Conservation (phyloP, 768 basidiomycete genomes). For the Myochromella boudieri region DNA sequence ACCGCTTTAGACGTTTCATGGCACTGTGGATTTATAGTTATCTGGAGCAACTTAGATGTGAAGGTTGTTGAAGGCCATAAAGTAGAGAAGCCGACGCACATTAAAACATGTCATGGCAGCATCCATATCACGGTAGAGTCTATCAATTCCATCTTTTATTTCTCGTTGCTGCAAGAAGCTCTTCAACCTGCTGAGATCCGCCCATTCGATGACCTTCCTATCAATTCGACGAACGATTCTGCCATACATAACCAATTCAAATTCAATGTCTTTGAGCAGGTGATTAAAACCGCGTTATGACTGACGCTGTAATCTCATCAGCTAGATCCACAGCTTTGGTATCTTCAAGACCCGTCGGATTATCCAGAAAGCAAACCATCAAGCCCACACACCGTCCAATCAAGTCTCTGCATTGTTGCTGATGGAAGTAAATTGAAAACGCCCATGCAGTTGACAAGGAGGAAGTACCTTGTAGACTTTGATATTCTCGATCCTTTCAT, state of each 20-base stretch:
- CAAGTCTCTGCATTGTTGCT: constrained; percentile 39
- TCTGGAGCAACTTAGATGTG: constrained; percentile 16
- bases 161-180: constrained; percentile 37
- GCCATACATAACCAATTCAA: not conserved
- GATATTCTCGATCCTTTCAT: constrained; percentile 31
- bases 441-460: too few species aligned
- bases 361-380: constrained; percentile 32
- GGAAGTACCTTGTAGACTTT: constrained; percentile 36
- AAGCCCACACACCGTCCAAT: constrained; percentile 29
- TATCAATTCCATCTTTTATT: constrained; percentile 40
- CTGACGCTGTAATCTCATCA: constrained; percentile 36
- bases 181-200: constrained; percentile 30
- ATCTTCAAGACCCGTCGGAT: constrained; percentile 31
- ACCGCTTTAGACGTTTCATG: constrained; percentile 26
- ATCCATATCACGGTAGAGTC: constrained; percentile 37
- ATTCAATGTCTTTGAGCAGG: not conserved
- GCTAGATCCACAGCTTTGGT: constrained; percentile 25
- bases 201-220: constrained; percentile 35
- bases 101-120: constrained; percentile 33
- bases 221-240: constrained; percentile 30
- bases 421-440: too few species aligned
- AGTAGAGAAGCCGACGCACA: constrained; percentile 22
- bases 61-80: not conserved
- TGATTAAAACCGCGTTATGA: constrained; percentile 4
- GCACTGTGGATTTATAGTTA: constrained; percentile 22